These are phyloP conservation scores for Apiospora marii DNA, from an alignment of 2,329 filamentous ascomycete genomes.

Conservation along the genomic window DNA sequence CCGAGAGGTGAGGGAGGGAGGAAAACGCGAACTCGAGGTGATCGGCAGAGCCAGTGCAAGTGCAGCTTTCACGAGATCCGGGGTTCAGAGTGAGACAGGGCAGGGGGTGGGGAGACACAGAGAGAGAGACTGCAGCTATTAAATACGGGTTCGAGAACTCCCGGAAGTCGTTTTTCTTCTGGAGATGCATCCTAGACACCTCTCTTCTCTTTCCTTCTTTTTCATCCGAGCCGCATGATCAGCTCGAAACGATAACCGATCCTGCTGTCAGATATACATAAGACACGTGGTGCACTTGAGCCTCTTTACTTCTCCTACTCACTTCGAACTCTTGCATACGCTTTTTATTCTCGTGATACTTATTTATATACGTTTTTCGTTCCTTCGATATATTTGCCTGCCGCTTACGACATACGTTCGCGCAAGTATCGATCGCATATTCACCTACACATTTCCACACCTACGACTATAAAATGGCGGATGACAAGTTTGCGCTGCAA, in stretches of 20 bases:
- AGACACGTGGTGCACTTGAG: background rate
- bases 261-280: conserved; percentile 17
- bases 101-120: background rate
- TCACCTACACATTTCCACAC: too few relatives aligned
- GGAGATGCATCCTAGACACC: conserved; percentile 10
- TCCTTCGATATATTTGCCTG: too few relatives aligned
- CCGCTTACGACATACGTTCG: too few relatives aligned
- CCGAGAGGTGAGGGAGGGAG: background rate
- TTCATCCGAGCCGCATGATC: background rate
- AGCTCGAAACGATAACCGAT: background rate
- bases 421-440: background rate
- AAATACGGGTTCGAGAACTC: background rate
- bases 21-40: background rate
- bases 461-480: background rate
- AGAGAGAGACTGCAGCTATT: background rate
- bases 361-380: background rate
- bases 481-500: background rate
- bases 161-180: background rate
- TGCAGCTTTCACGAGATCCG: background rate
- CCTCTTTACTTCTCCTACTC: background rate
- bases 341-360: background rate
- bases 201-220: background rate
- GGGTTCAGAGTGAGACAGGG: background rate
- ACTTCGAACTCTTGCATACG: background rate
- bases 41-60: background rate